Evolutionary conservation across 768 basidiomycete genomes (phyloP).

Genomic region (Pleurotus djamor): DNA sequence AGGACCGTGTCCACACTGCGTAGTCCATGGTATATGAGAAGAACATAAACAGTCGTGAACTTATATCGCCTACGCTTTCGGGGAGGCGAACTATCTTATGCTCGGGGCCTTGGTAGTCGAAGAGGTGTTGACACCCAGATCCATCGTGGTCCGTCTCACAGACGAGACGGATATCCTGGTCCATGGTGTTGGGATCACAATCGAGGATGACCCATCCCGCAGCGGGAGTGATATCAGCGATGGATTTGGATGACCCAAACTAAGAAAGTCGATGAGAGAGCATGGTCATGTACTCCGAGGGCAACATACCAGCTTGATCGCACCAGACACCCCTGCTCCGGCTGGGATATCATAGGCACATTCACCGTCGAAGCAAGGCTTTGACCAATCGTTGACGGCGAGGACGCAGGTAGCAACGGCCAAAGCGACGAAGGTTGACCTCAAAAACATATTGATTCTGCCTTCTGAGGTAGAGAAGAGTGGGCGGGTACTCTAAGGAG

Average conservation of each 20-base stretch:
- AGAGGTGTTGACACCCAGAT: constrained; percentile 36
- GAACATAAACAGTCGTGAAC: constrained; percentile 1
- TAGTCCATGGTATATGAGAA: constrained; percentile 28
- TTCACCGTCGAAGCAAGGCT: constrained; percentile 18
- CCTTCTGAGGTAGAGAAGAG: too few species aligned
- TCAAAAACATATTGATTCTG: too few species aligned
- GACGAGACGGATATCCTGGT: constrained; percentile 1
- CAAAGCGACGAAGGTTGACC: too few species aligned
- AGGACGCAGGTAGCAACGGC: background rate
- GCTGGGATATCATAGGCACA: constrained; percentile 17
- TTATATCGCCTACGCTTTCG: constrained; percentile 33
- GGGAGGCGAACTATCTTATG: constrained; percentile 55
- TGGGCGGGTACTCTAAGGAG: too few species aligned
- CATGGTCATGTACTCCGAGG: background rate
- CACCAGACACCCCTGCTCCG: background rate
- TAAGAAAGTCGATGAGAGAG: background rate
- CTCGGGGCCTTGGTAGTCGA: constrained; percentile 30
- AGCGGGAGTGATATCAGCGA: constrained; percentile 1
- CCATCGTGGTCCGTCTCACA: constrained; percentile 8
- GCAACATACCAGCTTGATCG: background rate
- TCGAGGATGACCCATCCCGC: constrained; percentile 5
- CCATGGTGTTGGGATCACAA: background rate
- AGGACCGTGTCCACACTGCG: constrained; percentile 8
- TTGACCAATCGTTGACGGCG: constrained; percentile 17
- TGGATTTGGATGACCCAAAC: background rate